Evolutionary conservation across 164 flowering plant genomes (phyloP).

Genomic region (Platanus orientalis): DNA sequence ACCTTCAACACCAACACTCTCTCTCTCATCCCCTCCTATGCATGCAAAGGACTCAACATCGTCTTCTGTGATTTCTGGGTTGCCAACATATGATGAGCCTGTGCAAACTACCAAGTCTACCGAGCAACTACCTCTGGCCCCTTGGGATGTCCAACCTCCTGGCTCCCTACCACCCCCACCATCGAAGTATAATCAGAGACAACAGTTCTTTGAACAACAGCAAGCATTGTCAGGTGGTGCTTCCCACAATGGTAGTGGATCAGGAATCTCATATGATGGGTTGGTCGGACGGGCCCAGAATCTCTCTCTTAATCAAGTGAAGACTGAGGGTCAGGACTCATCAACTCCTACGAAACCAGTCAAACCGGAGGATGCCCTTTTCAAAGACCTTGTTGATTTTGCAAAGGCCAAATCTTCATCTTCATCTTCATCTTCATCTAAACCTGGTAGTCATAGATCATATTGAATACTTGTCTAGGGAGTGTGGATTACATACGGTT

Average conservation of each 20-base stretch:
- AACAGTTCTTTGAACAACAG: conserved; percentile 70
- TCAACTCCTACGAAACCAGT: conserved; percentile 38
- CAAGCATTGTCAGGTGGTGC: conserved; percentile 16
- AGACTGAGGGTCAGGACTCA: conserved; percentile 20
- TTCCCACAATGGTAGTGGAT: conserved; percentile 41
- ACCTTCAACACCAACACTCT: conserved; percentile 16
- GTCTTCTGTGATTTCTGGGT: conserved; percentile 27
- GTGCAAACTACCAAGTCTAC: conserved; percentile 31
- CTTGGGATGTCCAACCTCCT: conserved; percentile 46
- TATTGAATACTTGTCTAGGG: conserved; percentile 20
- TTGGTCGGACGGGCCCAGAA: conserved; percentile 59
- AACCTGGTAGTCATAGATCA: conserved; percentile 39
- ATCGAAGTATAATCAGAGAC: conserved; percentile 66
- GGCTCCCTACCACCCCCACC: conserved; percentile 74
- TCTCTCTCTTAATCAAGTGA: conserved; percentile 48
- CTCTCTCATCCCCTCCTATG: conserved; percentile 23
- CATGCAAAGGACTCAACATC: conserved; percentile 21
- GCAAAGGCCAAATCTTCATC: conserved; percentile 79
- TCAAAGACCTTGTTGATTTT: conserved; percentile 77
- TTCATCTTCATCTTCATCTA: conserved; percentile 53
- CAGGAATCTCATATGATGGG: conserved; percentile 58
- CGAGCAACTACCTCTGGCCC: conserved; percentile 50
- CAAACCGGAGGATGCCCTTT: conserved; percentile 77
- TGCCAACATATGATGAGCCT: conserved; percentile 46
- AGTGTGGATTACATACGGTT: conserved; percentile 5